A percentile compares a stretch with the other conserved stretches of the same genome.
Conservation (phyloP, 768 basidiomycete genomes). For the Lentinula aciculospora region DNA sequence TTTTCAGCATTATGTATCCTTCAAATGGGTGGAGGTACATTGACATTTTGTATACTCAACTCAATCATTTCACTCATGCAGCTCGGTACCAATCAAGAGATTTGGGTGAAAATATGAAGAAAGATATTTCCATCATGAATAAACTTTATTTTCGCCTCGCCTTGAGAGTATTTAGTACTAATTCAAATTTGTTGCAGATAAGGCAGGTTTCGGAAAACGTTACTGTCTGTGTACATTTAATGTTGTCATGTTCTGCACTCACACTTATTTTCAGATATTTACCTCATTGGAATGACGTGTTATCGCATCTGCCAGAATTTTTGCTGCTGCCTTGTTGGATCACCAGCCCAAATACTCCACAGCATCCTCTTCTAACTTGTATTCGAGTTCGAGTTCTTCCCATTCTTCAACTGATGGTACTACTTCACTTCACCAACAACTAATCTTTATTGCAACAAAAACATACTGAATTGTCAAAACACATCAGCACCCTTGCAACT, state of each 20-base stretch:
- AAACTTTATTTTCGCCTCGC: conserved; percentile 23
- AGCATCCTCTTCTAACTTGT: conserved; percentile 38
- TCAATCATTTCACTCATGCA: conserved; percentile 82
- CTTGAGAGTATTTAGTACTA: not conserved
- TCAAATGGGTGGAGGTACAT: too few relatives aligned
- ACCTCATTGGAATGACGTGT: conserved; percentile 92
- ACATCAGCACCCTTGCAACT: too few relatives aligned
- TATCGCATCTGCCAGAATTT: too few relatives aligned
- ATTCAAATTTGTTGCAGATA: conserved; percentile 55
- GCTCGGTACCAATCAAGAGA: conserved; percentile 95
- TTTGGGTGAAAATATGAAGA: conserved; percentile 87
- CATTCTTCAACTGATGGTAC: not conserved
- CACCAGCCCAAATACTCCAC: conserved; percentile 40
- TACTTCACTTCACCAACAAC: too few relatives aligned
- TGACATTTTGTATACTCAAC: not conserved
- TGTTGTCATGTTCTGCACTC: not conserved
- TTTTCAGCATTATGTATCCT: conserved; percentile 85
- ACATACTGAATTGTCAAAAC: too few relatives aligned
- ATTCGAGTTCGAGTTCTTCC: conserved; percentile 19
- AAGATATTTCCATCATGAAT: conserved; percentile 99
- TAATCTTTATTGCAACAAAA: too few relatives aligned
- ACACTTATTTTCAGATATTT: conserved; percentile 57
- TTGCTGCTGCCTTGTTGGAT: conserved; percentile 79
- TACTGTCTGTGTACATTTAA: conserved; percentile 42
- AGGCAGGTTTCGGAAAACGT: conserved; percentile 91